phyloP scores from a whole-genome alignment of 805 yeast genomes.

The Lachancea kluyveri region DNA sequence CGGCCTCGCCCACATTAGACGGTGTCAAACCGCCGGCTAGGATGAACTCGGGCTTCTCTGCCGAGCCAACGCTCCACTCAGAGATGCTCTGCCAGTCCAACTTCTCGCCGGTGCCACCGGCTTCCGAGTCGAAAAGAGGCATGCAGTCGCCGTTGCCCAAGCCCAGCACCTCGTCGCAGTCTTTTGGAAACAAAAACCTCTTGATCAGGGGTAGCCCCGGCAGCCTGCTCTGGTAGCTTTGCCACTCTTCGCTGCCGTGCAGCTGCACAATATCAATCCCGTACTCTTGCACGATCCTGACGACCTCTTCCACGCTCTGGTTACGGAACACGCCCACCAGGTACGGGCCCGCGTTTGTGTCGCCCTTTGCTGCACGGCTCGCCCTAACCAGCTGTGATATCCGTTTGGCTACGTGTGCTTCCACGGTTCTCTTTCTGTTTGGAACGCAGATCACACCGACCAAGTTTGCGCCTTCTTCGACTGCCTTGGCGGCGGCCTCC shows the following conservation, averaged over 20 bases:
- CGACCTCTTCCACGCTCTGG: slow-evolving; percentile 62
- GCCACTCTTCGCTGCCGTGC: slow-evolving; percentile 60
- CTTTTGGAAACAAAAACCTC: slow-evolving; percentile 57
- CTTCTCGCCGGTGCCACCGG: slow-evolving; percentile 86
- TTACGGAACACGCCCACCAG: slow-evolving; percentile 89
- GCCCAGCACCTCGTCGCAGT: slow-evolving; percentile 35
- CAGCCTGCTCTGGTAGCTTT: slow-evolving; percentile 34
- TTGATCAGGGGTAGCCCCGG: slow-evolving; percentile 57
- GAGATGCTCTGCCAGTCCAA: slow-evolving; percentile 63
- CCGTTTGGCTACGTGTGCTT: slow-evolving; percentile 37
- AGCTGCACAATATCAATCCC: slow-evolving; percentile 76
- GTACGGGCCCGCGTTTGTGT: slow-evolving; percentile 47
- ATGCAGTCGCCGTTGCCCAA: slow-evolving; percentile 14
- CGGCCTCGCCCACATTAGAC: slow-evolving; percentile 58
- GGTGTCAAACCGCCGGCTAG: slow-evolving; percentile 90
- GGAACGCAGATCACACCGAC: slow-evolving; percentile 90
- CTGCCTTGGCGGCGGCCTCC: slow-evolving; percentile 67
- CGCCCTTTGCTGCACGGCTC: slow-evolving; percentile 25
- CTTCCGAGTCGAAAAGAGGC: slow-evolving; percentile 73
- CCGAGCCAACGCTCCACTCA: slow-evolving; percentile 27
- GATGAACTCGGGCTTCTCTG: slow-evolving; percentile 38
- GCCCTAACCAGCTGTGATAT: slow-evolving; percentile 38
- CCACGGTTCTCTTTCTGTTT: slow-evolving; percentile 64
- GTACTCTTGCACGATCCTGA: slow-evolving; percentile 34
- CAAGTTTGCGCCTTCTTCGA: slow-evolving; percentile 65